phyloP scores from a whole-genome alignment of 192 early-diverging fungal species.

The Lobulomyces angularis region DNA sequence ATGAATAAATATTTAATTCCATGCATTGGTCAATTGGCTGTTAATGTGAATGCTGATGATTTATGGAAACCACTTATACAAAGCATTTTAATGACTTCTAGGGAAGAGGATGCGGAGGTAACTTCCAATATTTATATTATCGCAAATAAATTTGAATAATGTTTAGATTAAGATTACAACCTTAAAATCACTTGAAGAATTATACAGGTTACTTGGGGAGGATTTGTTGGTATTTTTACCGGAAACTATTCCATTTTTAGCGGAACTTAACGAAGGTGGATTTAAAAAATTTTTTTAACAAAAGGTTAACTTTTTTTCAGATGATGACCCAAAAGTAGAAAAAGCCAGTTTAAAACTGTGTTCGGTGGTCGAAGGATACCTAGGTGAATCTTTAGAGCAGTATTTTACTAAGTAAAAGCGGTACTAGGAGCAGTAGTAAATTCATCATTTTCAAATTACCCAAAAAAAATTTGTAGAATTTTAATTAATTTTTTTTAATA shows the following conservation, averaged over 20 bases:
- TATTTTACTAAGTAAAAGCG: too few species aligned
- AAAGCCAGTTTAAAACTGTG: conserved; percentile 65
- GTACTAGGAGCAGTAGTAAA: too few species aligned
- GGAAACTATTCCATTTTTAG: conserved; percentile 87
- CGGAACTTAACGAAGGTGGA: conserved; percentile 80
- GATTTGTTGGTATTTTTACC: conserved; percentile 83
- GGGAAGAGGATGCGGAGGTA: conserved; percentile 55
- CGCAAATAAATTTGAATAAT: neutral
- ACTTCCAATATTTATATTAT: neutral
- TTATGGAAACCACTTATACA: conserved; percentile 84
- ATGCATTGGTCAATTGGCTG: conserved; percentile 66
- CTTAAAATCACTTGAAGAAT: conserved; percentile 56
- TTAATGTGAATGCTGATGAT: conserved; percentile 60
- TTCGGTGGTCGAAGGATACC: conserved; percentile 71
- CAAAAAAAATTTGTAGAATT: too few species aligned
- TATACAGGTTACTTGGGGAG: conserved; percentile 83
- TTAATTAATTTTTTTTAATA: too few species aligned
- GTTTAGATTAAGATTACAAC: conserved; percentile 47
- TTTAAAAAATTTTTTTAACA: conserved; percentile 1
- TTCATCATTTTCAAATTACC: too few species aligned
- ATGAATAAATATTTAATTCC: conserved; percentile 58
- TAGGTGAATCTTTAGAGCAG: conserved; percentile 82
- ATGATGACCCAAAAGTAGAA: conserved; percentile 78
- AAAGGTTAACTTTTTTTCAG: conserved; percentile 6
- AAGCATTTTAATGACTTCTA: conserved; percentile 60